Evolutionary conservation across 768 basidiomycete genomes (phyloP).

Genomic region (Rhodotorula sphaerocarpa): DNA sequence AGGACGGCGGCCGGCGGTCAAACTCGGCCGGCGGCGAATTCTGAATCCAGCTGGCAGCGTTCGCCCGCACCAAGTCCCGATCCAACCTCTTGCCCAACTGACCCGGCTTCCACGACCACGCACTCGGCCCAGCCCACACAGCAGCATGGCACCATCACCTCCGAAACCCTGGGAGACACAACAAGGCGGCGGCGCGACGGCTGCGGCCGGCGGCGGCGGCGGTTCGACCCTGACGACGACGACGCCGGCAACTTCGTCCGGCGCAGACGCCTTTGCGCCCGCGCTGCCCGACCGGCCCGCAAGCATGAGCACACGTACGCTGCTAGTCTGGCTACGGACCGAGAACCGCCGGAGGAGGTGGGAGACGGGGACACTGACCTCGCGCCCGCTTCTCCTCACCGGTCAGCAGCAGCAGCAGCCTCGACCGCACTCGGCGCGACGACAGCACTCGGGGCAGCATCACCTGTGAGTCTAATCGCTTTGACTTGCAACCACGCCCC

Average conservation of each 20-base stretch:
- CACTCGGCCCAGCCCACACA: no score
- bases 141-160: conserved; percentile 67
- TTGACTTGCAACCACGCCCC: no score
- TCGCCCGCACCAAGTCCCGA: no score
- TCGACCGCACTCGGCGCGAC: background rate
- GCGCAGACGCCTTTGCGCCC: conserved; percentile 38
- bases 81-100: no score
- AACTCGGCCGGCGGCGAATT: no score
- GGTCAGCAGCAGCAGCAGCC: background rate
- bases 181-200: conserved; percentile 18
- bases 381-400: conserved; percentile 20
- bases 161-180: conserved; percentile 82
- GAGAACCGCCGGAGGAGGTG: fast-evolving
- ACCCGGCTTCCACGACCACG: no score
- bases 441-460: background rate
- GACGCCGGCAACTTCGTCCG: conserved; percentile 11
- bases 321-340: no score
- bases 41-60: no score
- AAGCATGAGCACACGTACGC: conserved; percentile 43
- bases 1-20: no score
- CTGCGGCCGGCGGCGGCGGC: conserved; percentile 40
- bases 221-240: conserved; percentile 36
- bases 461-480: background rate
- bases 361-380: background rate
- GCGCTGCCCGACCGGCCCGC: conserved; percentile 60